Percentiles rank a stretch among this genome's conserved stretches.
These are phyloP conservation scores for Rhexocercosporidium sp. DNA, from an alignment of 2,329 filamentous ascomycete genomes.

Conservation along the genomic window DNA sequence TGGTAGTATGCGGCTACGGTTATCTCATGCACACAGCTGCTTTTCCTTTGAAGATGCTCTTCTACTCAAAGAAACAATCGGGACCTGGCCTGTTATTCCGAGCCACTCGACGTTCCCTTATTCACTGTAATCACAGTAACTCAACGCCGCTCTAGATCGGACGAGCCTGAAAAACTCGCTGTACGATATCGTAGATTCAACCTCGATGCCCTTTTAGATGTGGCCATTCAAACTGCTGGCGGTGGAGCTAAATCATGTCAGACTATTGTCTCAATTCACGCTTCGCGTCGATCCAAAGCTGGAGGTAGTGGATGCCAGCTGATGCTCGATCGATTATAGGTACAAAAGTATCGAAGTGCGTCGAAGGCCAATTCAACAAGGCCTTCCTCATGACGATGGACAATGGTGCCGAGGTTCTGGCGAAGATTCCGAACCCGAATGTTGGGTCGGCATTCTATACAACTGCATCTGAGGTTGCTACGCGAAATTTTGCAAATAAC, in stretches of 20 bases:
- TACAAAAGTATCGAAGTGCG: slow-evolving; percentile 30
- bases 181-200: slow-evolving; percentile 40
- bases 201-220: slow-evolving; percentile 34
- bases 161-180: slow-evolving; percentile 37
- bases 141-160: slow-evolving; percentile 27
- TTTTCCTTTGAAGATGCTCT: background rate
- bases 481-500: slow-evolving; percentile 26
- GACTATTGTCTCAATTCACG: slow-evolving; percentile 12
- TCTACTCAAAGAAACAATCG: background rate
- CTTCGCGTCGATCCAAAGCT: background rate
- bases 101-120: background rate
- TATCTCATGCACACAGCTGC: background rate
- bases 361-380: slow-evolving; percentile 32
- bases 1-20: no score
- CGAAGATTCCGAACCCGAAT: slow-evolving; percentile 33
- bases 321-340: slow-evolving; percentile 21
- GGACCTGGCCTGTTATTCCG: background rate
- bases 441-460: slow-evolving; percentile 31
- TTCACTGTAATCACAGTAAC: slow-evolving; percentile 18
- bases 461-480: slow-evolving; percentile 34
- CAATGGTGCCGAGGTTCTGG: slow-evolving; percentile 30
- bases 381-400: slow-evolving; percentile 34
- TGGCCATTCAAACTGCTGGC: slow-evolving; percentile 22
- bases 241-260: slow-evolving; percentile 28
- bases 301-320: slow-evolving; percentile 11